These are phyloP conservation scores for Parsonsia alboflavescens DNA, from an alignment of 257 asterid species.

Conservation along the genomic window DNA sequence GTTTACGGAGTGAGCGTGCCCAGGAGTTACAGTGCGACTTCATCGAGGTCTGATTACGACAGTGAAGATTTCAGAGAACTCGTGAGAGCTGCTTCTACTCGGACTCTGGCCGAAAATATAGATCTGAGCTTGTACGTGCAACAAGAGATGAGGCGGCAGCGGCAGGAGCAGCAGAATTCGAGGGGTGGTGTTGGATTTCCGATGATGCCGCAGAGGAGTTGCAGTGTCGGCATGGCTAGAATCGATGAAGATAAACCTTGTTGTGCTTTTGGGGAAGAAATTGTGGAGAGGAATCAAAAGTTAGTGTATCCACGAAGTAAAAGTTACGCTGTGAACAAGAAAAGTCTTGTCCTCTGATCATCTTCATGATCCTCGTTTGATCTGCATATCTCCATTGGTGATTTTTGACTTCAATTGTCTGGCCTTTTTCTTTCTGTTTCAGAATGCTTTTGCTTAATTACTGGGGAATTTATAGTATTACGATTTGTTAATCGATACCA, in stretches of 20 bases:
- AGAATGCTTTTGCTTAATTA: not conserved
- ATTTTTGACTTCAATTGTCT: not conserved
- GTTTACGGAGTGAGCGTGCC: slow-evolving; percentile 13
- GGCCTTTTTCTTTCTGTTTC: no score
- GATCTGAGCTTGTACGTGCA: slow-evolving; percentile 30
- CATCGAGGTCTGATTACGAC: slow-evolving; percentile 22
- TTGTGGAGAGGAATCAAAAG: slow-evolving; percentile 18
- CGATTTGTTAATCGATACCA: no score
- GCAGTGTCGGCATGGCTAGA: slow-evolving; percentile 72
- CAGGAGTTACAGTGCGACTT: slow-evolving; percentile 40
- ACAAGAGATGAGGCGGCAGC: slow-evolving; percentile 21
- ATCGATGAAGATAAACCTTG: slow-evolving; percentile 75
- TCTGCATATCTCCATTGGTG: not conserved
- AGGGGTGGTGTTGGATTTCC: not conserved
- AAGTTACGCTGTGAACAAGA: slow-evolving; percentile 48
- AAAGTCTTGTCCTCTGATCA: slow-evolving; percentile 7
- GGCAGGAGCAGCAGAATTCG: not conserved
- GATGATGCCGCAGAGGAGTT: slow-evolving; percentile 55
- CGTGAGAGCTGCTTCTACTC: slow-evolving; percentile 47
- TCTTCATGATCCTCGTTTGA: not conserved
- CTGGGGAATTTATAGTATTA: not conserved
- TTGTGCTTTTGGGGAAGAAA: slow-evolving; percentile 36
- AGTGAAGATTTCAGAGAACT: slow-evolving; percentile 57
- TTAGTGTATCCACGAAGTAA: slow-evolving; percentile 47
- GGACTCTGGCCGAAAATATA: slow-evolving; percentile 17